Evolutionary conservation across 495 filamentous ascomycete genomes (phyloP).

Genomic region (Neurospora discreta): DNA sequence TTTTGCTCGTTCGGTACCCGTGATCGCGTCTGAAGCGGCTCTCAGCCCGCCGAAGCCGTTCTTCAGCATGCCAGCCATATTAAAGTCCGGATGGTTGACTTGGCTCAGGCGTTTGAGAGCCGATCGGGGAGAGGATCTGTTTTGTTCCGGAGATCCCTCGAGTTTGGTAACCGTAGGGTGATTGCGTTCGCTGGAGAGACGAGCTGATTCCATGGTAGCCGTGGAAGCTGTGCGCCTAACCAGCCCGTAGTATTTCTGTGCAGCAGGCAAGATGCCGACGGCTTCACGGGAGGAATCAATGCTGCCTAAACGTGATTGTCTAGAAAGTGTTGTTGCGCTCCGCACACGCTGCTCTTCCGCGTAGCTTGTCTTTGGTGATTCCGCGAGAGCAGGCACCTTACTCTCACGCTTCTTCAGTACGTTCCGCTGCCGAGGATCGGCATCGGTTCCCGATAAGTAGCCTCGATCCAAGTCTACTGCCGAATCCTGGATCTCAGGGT

Average conservation of each 20-base stretch:
- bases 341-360: slow-evolving; percentile 57
- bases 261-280: slow-evolving; percentile 28
- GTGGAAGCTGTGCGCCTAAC: slow-evolving; percentile 39
- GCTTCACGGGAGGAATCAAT: slow-evolving; percentile 44
- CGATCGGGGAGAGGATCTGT: slow-evolving; percentile 29
- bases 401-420: slow-evolving; percentile 71
- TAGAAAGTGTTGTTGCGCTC: slow-evolving; percentile 46
- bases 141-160: slow-evolving; percentile 48
- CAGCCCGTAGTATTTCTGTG: slow-evolving; percentile 54
- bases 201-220: slow-evolving; percentile 36
- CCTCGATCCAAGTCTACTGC: slow-evolving; percentile 67
- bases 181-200: slow-evolving; percentile 37
- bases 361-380: slow-evolving; percentile 52
- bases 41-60: slow-evolving; percentile 50
- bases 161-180: slow-evolving; percentile 57
- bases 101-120: slow-evolving; percentile 41
- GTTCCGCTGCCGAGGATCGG: slow-evolving; percentile 62
- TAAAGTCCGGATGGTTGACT: slow-evolving; percentile 40
- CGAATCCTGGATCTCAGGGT: slow-evolving; percentile 26
- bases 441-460: slow-evolving; percentile 87
- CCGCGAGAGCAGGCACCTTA: slow-evolving; percentile 41
- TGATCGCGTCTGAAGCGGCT: slow-evolving; percentile 71
- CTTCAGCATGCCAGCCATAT: slow-evolving; percentile 28
- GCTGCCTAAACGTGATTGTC: slow-evolving; percentile 73
- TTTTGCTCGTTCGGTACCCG: slow-evolving; percentile 47